Evolutionary conservation across 2,329 filamentous ascomycete species (phyloP).

Genomic region (Lomentospora prolificans): DNA sequence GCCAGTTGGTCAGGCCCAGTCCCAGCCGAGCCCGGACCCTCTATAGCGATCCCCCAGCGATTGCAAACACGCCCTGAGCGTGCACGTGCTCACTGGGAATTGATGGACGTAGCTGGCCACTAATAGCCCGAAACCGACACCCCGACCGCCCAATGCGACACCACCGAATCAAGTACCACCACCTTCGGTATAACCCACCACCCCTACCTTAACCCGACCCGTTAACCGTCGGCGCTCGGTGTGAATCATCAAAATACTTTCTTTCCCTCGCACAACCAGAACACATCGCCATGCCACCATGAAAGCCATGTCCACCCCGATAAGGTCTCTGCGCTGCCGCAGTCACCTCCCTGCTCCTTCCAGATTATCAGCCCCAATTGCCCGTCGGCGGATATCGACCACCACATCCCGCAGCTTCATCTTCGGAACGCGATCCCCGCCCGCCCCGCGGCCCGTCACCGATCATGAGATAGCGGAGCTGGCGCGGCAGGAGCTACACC

Average conservation of each 20-base stretch:
- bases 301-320: constrained; percentile 11
- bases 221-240: not conserved
- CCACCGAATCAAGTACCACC: not conserved
- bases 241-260: constrained; percentile 2
- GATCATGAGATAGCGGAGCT: constrained; percentile 73
- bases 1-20: no score
- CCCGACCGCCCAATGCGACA: not conserved
- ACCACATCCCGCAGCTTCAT: not conserved
- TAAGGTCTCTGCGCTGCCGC: constrained; percentile 8
- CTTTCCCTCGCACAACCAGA: not conserved
- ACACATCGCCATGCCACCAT: constrained; percentile 15
- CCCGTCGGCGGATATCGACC: not conserved
- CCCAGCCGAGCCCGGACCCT: no score
- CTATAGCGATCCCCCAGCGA: no score
- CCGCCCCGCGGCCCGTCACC: constrained; percentile 27
- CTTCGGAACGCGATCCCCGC: not conserved
- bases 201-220: not conserved
- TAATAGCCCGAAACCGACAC: not conserved
- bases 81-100: not conserved
- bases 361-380: not conserved
- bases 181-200: not conserved
- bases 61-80: not conserved
- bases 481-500: constrained; percentile 67
- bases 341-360: not conserved
- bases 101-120: not conserved